phyloP scores from a whole-genome alignment of 495 filamentous ascomycete species.

The Tuber brumale region DNA sequence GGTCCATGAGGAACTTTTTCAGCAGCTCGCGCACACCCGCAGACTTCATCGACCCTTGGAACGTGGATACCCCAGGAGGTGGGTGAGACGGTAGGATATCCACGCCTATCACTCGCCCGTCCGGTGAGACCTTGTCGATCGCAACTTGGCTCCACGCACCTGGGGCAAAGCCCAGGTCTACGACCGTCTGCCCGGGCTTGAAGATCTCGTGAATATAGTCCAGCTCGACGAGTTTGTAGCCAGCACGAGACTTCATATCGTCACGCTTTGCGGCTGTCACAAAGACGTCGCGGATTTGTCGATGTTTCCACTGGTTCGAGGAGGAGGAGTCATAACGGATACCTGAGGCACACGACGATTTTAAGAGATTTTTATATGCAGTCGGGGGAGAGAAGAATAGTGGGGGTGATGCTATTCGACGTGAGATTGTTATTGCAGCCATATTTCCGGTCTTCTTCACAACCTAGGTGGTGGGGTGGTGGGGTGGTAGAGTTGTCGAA shows the following conservation, averaged over 20 bases:
- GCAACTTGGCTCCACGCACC: constrained; percentile 95
- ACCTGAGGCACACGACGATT: neutral
- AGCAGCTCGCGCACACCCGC: constrained; percentile 64
- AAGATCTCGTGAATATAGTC: constrained; percentile 76
- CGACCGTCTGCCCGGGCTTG: constrained; percentile 68
- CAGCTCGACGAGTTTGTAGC: constrained; percentile 71
- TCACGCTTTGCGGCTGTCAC: constrained; percentile 64
- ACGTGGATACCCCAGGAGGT: constrained; percentile 77
- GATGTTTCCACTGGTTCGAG: constrained; percentile 71
- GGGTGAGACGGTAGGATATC: constrained; percentile 90
- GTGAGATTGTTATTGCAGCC: neutral
- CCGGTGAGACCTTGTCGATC: constrained; percentile 62
- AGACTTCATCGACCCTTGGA: constrained; percentile 86
- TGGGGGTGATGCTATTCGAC: neutral
- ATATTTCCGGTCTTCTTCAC: neutral
- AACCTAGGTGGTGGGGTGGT: neutral
- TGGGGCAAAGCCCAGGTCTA: constrained; percentile 90
- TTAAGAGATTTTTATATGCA: neutral
- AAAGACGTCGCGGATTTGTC: constrained; percentile 65
- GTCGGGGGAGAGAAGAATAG: neutral
- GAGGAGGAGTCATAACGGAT: constrained; percentile 46
- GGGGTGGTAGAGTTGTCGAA: neutral
- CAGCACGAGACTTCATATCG: constrained; percentile 79
- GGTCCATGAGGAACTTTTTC: constrained; percentile 64
- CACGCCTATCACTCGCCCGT: constrained; percentile 77